Base-by-base conservation (phyloP, 2,329 filamentous ascomycete genomes). In the Fusarium scirpi region DNA sequence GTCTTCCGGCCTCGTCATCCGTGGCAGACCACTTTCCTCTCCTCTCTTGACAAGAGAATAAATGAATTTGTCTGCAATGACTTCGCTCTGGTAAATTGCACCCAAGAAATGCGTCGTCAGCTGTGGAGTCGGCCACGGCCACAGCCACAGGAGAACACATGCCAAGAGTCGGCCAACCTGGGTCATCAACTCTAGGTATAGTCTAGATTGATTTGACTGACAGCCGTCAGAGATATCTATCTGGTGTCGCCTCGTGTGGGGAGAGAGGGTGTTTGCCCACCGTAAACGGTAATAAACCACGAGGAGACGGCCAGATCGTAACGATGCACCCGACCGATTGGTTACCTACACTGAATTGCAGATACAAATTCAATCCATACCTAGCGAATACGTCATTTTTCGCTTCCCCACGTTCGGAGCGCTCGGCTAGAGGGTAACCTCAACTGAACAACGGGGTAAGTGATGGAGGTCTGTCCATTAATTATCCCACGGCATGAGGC, bases 91-190 rank as follows among this genome's bases (percentile, higher is more conserved):
- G 43, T 67, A 70, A 64, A 70, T 70, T 70, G 44, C 40, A 30
- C 58, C 62, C 62, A 58, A 60, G 55, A 49, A 57, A 65, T 62
- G 60, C 63, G 68, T 70, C 68, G 68, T 70, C 67, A 71, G 68
- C 68, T 55, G 68, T 71, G 68, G 68, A 71, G 58, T 47, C 49
- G 47, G 47, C 43, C 38, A 40, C 45, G 48, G n/a, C 22, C 30
- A 55, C 22, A 64, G 58, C 62, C 54, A 62, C 66, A 8, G 29
- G 34, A 25, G 22, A 24, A 29, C 62, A 47, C 62, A 62, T 58
- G 58, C 48, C 45, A 62, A 63, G 48, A 40, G 51, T 53, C 55
- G 32, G 24, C n/a, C 25, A 51, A 47, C 49, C 11, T 32, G 30
- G 32, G 25, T 27, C 9, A 10, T 54, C 15, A n/a, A 54, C 51